Base-by-base conservation (phyloP, 2,329 filamentous ascomycete genomes). In the Pyrenophora graminea region DNA sequence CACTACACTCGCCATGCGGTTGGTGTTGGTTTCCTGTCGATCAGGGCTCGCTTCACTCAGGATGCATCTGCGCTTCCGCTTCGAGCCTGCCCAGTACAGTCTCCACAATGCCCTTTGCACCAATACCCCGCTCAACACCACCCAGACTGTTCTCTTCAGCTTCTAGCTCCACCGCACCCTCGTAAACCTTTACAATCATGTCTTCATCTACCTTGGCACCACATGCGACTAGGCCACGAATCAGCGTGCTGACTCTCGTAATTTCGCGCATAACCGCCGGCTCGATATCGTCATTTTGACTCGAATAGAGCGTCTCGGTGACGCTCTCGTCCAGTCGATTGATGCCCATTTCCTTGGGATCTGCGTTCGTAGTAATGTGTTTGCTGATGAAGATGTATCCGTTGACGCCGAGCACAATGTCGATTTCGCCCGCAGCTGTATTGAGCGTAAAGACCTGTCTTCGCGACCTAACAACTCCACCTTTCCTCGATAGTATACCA, bases 371-470 rank as follows among this genome's bases (percentile, higher is more conserved):
- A 60, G 89, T 86, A 6, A 88, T 77, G 64, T 96, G 91, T 77
- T 90, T 92, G 74, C 87, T 87, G 67, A 97, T 92, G 89, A 91
- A 99, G 51, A 97, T 91, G 71, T 95, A 97, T 1, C 94, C 94
- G 67, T 99, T 99, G 33, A 99, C 94, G 2, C 94, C 94, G 1
- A 99, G 80, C 45, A 96, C 83, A 6, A 97, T 85, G 69, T 97
- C 90, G 23, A 99, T 83, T 40, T 85, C 84, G 56, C 85, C 87
- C 0, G 45, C 84, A 81, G 30, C 82, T 80, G 30, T 82, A 79
- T 52, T 75, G 66, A 30, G 80, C 76, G 91, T 94, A 82, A 94
- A 96, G 34, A 94, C 87, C 77, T 99, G 94, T 50, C 92, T 80
- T 63, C 93, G 84, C 19, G 87, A 85, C 45, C 94, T 80, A 25